Evolutionary conservation across 192 early-diverging fungal species (phyloP).

Genomic region (Neocallimastix lanati): DNA sequence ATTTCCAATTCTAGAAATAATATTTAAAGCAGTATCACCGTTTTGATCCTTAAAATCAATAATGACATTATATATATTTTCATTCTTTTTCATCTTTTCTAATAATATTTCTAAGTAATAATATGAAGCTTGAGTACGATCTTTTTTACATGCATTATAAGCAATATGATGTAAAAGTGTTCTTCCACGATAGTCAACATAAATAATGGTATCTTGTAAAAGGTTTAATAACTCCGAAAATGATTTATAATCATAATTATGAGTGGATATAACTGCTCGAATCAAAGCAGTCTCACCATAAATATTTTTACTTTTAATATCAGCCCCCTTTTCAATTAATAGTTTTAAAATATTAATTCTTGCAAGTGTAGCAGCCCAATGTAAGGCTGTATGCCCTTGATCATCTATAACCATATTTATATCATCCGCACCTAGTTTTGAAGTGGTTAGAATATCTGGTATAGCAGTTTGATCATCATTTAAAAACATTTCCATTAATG

Average conservation of each 20-base stretch:
- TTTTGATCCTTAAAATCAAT: slow-evolving; percentile 48
- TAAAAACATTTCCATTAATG: neutral
- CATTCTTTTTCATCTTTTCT: slow-evolving; percentile 31
- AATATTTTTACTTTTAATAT: slow-evolving; percentile 48
- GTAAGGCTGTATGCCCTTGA: slow-evolving; percentile 81
- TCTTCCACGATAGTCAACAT: slow-evolving; percentile 58
- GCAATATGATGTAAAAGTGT: slow-evolving; percentile 88
- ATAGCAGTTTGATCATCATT: slow-evolving; percentile 33
- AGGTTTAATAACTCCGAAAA: slow-evolving; percentile 57
- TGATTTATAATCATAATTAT: slow-evolving; percentile 64
- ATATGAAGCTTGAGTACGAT: slow-evolving; percentile 46
- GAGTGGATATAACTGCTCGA: slow-evolving; percentile 66
- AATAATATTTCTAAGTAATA: slow-evolving; percentile 86
- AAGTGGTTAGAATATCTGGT: slow-evolving; percentile 36
- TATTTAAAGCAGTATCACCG: slow-evolving; percentile 70
- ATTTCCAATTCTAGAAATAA: slow-evolving; percentile 64
- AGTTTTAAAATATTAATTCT: slow-evolving; percentile 52
- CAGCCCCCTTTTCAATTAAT: slow-evolving; percentile 56
- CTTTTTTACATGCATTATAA: slow-evolving; percentile 43
- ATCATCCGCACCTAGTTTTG: slow-evolving; percentile 27
- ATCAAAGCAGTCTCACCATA: slow-evolving; percentile 77
- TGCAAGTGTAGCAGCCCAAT: slow-evolving; percentile 88
- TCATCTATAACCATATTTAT: slow-evolving; percentile 79
- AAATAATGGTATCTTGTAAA: slow-evolving; percentile 52
- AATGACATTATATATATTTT: slow-evolving; percentile 7